Evolutionary conservation across 345 rosid species (phyloP).

Genomic region (Mercurialis annua): DNA sequence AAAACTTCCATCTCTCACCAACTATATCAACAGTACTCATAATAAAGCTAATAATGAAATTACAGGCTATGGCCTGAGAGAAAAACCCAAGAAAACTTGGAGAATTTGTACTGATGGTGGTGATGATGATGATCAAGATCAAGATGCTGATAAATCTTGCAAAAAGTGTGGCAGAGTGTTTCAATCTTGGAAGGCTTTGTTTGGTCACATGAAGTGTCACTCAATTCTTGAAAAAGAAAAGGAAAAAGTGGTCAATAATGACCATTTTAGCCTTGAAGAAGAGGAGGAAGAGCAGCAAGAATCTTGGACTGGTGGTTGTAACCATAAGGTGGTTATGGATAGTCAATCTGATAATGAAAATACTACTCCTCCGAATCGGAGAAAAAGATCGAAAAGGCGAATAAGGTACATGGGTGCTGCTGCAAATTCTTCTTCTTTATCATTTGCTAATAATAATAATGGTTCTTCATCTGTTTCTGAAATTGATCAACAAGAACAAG

Average conservation of each 20-base stretch:
- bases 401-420: constrained; percentile 31
- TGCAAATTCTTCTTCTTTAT: constrained; percentile 41
- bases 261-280: constrained; percentile 12
- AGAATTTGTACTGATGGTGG: constrained; percentile 24
- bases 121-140: constrained; percentile 8
- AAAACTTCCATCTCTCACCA: constrained; percentile 29
- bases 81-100: constrained; percentile 54
- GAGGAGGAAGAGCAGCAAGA: constrained; percentile 32
- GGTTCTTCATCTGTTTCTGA: constrained; percentile 45
- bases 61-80: constrained; percentile 34
- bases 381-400: constrained; percentile 43
- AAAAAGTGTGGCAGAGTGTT: constrained; percentile 45
- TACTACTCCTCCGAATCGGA: constrained; percentile 28
- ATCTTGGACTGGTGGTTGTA: constrained; percentile 32
- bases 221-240: constrained; percentile 18
- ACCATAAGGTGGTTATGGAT: constrained; percentile 31
- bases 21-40: constrained; percentile 11
- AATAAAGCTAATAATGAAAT: constrained; percentile 11
- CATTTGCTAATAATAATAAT: constrained; percentile 29
- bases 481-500: constrained; percentile 48
- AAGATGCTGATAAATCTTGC: constrained; percentile 35
- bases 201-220: constrained; percentile 29
- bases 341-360: constrained; percentile 45
- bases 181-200: constrained; percentile 41
- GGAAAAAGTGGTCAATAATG: not conserved